phyloP scores from a whole-genome alignment of 2,329 filamentous ascomycete species.

The Cladosporium sp. region DNA sequence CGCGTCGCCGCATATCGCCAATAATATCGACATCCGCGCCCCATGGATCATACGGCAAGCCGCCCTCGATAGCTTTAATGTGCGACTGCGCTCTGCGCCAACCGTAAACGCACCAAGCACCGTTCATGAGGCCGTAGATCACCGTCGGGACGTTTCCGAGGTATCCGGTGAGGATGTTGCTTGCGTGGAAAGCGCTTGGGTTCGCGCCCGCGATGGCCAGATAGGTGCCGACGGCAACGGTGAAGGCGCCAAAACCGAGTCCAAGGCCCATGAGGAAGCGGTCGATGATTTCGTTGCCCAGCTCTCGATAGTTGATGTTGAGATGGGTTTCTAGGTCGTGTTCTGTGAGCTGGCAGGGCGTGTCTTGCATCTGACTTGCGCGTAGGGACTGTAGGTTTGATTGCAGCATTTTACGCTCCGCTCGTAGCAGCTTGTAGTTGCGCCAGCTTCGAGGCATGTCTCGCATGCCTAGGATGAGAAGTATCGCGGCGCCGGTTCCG shows the following conservation, averaged over 20 bases:
- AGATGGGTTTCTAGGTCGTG: conserved; percentile 27
- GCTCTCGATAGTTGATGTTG: conserved; percentile 45
- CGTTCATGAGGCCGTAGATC: conserved; percentile 47
- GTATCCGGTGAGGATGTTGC: conserved; percentile 53
- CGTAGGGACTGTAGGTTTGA: conserved; percentile 12
- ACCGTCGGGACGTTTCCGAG: conserved; percentile 50
- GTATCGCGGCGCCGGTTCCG: conserved; percentile 42
- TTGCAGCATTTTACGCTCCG: conserved; percentile 37
- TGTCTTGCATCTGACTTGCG: neutral
- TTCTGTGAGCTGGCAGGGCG: neutral
- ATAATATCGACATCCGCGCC: neutral
- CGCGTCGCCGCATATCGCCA: conserved; percentile 26
- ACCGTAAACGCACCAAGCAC: conserved; percentile 45
- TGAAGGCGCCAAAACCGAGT: conserved; percentile 46
- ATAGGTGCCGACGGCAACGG: conserved; percentile 49
- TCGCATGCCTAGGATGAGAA: conserved; percentile 43
- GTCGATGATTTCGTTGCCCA: conserved; percentile 49
- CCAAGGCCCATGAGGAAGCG: conserved; percentile 49
- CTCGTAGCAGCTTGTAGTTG: conserved; percentile 44
- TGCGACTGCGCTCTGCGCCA: conserved; percentile 40
- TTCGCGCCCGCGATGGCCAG: conserved; percentile 51
- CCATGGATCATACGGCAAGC: conserved; percentile 12
- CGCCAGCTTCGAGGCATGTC: conserved; percentile 42
- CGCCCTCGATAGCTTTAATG: conserved; percentile 17
- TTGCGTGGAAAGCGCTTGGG: conserved; percentile 38